Evolutionary conservation across 1,284 basidiomycete species (phyloP).

Genomic region (Schizophyllum commune): DNA sequence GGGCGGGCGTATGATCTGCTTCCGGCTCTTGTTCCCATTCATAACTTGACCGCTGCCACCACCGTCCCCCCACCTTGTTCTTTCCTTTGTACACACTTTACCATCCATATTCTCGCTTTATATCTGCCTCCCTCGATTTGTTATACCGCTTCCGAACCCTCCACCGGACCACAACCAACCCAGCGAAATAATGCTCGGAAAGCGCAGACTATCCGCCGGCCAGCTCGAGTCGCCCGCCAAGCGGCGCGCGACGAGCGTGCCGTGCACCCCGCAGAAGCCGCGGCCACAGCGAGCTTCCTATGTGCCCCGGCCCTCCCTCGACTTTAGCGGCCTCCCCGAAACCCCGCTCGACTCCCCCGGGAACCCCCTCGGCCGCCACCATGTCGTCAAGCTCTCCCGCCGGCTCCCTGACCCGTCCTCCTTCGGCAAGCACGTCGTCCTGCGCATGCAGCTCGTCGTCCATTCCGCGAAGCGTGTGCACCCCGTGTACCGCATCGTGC

Average conservation of each 20-base stretch:
- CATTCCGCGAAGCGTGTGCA: conserved; percentile 17
- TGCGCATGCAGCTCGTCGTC: conserved; percentile 55
- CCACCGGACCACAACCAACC: too few species aligned
- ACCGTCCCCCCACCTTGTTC: background rate
- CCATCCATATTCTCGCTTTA: background rate
- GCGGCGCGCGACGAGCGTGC: background rate
- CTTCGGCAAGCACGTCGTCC: conserved; percentile 49
- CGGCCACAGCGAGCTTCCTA: background rate
- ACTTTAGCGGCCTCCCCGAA: background rate
- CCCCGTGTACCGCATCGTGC: conserved; percentile 49
- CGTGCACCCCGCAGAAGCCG: background rate
- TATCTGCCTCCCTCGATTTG: background rate
- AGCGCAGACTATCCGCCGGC: background rate
- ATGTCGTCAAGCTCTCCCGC: conserved; percentile 22
- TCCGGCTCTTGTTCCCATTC: background rate
- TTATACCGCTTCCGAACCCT: background rate
- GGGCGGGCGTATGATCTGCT: too few species aligned
- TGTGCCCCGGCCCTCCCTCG: background rate
- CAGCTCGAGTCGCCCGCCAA: background rate
- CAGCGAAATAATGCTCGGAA: background rate
- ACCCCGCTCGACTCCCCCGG: conserved; percentile 43
- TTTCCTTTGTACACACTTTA: background rate
- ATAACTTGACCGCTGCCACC: background rate
- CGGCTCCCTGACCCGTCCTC: conserved; percentile 37
- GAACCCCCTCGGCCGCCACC: conserved; percentile 46